A percentile compares a stretch with the other conserved stretches of the same genome.
Evolutionary conservation across 2,329 filamentous ascomycete species (phyloP).

Genomic region (Aspergillus sp.): DNA sequence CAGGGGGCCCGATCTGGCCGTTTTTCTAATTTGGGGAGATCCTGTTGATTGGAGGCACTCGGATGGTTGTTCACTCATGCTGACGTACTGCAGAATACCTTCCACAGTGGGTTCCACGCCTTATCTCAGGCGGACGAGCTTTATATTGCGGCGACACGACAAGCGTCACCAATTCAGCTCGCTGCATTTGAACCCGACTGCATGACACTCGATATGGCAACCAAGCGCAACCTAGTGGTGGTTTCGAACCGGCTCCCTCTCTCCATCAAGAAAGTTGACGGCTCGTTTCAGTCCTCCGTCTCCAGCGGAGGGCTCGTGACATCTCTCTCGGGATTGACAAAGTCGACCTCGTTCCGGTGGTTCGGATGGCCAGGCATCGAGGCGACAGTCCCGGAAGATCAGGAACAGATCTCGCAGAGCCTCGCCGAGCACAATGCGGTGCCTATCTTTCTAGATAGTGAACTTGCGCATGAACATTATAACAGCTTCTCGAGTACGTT

Average conservation of each 20-base stretch:
- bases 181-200: too few relatives aligned
- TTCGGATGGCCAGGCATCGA: slow-evolving; percentile 94
- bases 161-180: background rate
- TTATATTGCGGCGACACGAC: background rate
- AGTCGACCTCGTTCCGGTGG: slow-evolving; percentile 89
- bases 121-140: background rate
- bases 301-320: slow-evolving; percentile 91
- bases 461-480: slow-evolving; percentile 87
- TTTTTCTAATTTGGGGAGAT: too few relatives aligned
- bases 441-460: slow-evolving; percentile 82
- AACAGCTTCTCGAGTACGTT: slow-evolving; percentile 91
- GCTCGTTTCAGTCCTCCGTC: slow-evolving; percentile 79
- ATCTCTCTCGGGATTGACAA: slow-evolving; percentile 80
- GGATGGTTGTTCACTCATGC: background rate
- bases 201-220: background rate
- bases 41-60: too few relatives aligned
- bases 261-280: slow-evolving; percentile 83
- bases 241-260: slow-evolving; percentile 90
- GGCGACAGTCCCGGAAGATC: slow-evolving; percentile 71
- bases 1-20: too few relatives aligned
- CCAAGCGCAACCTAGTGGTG: slow-evolving; percentile 54
- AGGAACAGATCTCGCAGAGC: slow-evolving; percentile 65
- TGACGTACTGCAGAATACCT: background rate
- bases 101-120: background rate
- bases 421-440: slow-evolving; percentile 78